Percentiles rank a stretch among this genome's conserved stretches.
These are phyloP conservation scores for Ciborinia camelliae DNA, from an alignment of 2,329 filamentous ascomycete genomes.

Conservation along the genomic window DNA sequence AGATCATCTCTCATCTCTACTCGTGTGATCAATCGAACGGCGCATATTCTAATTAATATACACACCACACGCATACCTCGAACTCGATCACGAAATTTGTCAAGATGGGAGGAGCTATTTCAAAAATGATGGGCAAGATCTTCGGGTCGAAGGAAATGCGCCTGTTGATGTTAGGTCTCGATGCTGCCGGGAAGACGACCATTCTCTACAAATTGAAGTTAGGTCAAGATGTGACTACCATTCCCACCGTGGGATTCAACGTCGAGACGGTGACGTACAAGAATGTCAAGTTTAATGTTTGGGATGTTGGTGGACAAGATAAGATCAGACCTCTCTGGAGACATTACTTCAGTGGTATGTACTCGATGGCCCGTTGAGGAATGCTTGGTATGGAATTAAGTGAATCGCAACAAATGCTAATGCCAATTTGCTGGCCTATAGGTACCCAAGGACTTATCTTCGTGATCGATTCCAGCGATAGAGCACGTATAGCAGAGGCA, in stretches of 20 bases:
- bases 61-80: not conserved
- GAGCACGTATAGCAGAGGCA: conserved; percentile 86
- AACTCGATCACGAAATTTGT: not conserved
- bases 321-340: conserved; percentile 97
- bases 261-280: conserved; percentile 99
- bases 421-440: conserved; percentile 39
- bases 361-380: not conserved
- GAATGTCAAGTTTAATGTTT: conserved; percentile 99
- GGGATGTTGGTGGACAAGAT: conserved; percentile 98
- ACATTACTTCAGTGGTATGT: conserved; percentile 85
- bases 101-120: conserved; percentile 84
- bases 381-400: not conserved
- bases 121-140: conserved; percentile 97
- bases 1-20: not conserved
- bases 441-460: conserved; percentile 97
- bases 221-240: conserved; percentile 96
- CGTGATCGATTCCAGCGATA: conserved; percentile 94
- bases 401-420: conserved; percentile 12
- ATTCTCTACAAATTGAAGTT: conserved; percentile 99
- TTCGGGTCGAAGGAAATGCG: conserved; percentile 99
- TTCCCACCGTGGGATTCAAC: conserved; percentile 98
- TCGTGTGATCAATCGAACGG: not conserved
- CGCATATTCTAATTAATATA: not conserved
- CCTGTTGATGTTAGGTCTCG: conserved; percentile 94
- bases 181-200: conserved; percentile 97